Evolutionary conservation across 208 protist genomes (phyloP), one percentile per base, ranked within the genome.

Genomic region (Tetramitus jugosus): DNA sequence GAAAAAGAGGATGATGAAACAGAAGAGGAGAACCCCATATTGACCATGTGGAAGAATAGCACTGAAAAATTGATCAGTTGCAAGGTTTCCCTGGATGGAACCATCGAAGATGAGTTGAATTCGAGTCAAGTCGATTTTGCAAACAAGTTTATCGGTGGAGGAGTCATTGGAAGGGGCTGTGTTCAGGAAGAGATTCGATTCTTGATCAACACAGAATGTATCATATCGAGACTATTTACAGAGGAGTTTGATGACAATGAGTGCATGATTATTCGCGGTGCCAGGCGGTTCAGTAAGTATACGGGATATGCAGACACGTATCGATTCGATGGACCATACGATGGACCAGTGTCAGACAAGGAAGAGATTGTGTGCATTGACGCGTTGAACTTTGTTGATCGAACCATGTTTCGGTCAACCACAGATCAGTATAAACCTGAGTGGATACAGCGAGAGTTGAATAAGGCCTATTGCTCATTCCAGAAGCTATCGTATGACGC

Each of bases 391-490:
- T 71, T 65, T 31, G 7, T 6, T 35, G 7, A 10, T 10, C 14
- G n/a, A 31, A 10, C n/a, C n/a, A n/a, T n/a, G n/a, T n/a, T 10
- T 23, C 33, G 40, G 14, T 33, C n/a, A 26, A 23, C 33, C 6
- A 42, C 2, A 3, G 26, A 43, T 43, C 92, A 95, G 84, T 95
- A 86, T 71, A 39, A 39, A 2, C 13, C 23, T 29, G n/a, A 39
- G 0, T 85, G 52, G 26, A 71, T 92, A 23, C 60, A 68, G 6
- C 84, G 91, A n/a, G 91, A 96, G 80, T 77, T 89, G n/a, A 80
- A 83, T 62, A 96, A 95, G 80, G 89, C 87, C 2, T 93, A 84
- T 78, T 85, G 90, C 29, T 85, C 80, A 52, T 93, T 95, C 74
- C 45, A 82, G 69, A 85, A 83, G 29, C 26, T 3, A 35, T n/a